Evolutionary conservation across 164 flowering plant species (phyloP).

Genomic region (grape (Vitis vinifera)): DNA sequence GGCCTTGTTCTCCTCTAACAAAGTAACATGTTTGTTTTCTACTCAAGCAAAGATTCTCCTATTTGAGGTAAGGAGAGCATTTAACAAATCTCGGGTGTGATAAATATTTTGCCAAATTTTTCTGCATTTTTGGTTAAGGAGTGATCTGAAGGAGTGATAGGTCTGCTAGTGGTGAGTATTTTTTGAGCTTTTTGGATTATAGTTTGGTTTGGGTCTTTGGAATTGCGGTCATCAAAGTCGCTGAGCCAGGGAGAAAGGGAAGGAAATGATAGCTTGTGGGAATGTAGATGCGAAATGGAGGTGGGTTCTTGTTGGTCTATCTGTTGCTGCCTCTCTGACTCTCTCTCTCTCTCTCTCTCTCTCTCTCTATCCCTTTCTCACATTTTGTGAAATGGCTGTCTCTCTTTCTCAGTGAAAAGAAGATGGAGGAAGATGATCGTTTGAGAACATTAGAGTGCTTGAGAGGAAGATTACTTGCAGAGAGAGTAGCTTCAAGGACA

Average conservation of each 20-base stretch:
- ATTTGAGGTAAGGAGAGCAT: neutral
- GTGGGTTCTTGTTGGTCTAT: conserved; percentile 26
- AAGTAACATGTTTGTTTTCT: conserved; percentile 3
- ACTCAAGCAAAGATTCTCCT: conserved; percentile 9
- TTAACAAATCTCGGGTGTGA: neutral
- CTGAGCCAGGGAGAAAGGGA: neutral
- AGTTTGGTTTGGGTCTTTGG: too few species aligned
- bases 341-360: conserved; percentile 11
- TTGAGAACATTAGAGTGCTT: conserved; percentile 72
- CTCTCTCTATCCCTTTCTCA: neutral
- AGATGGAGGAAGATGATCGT: conserved; percentile 45
- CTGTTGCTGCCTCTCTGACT: conserved; percentile 3
- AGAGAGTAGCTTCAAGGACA: conserved; percentile 65
- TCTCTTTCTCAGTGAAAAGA: conserved; percentile 38
- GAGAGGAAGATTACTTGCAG: conserved; percentile 83
- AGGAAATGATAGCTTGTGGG: conserved; percentile 11
- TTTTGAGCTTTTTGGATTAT: too few species aligned
- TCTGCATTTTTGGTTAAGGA: neutral
- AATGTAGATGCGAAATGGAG: conserved; percentile 34
- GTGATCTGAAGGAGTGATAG: too few species aligned
- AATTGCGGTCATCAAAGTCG: neutral
- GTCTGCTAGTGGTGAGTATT: too few species aligned
- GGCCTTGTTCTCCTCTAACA: neutral
- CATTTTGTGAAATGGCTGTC: conserved; percentile 6
- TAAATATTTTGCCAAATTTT: neutral